phyloP scores from a whole-genome alignment of 2,329 filamentous ascomycete species.

The Aureobasidium leucospermi region DNA sequence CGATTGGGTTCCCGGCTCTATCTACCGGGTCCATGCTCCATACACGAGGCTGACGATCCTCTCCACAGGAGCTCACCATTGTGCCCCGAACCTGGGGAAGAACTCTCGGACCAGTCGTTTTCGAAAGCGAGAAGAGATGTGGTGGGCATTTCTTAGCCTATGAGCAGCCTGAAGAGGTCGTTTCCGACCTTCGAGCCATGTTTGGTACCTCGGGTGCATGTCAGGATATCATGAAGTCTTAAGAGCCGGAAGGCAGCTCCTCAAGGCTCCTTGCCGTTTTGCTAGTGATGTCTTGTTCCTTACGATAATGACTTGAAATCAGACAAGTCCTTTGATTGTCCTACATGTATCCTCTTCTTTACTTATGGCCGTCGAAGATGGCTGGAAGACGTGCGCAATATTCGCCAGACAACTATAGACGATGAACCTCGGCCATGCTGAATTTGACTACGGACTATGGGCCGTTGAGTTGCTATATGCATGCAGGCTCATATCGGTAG shows the following conservation, averaged over 20 bases:
- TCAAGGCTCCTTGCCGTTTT: too few relatives aligned
- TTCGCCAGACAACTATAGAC: too few relatives aligned
- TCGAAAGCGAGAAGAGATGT: slow-evolving; percentile 40
- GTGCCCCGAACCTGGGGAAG: slow-evolving; percentile 49
- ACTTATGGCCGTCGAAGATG: too few relatives aligned
- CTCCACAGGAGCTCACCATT: slow-evolving; percentile 42
- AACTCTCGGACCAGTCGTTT: slow-evolving; percentile 54
- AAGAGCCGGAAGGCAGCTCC: too few relatives aligned
- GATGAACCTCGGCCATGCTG: neutral
- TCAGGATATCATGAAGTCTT: slow-evolving; percentile 15
- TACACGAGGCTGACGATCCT: neutral
- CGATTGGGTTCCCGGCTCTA: neutral
- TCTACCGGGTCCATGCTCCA: neutral
- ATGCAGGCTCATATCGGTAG: neutral
- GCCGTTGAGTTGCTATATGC: neutral
- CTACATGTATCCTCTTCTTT: too few relatives aligned
- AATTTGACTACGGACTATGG: neutral
- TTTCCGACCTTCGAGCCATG: slow-evolving; percentile 47
- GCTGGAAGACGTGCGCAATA: too few relatives aligned
- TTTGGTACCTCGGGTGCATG: slow-evolving; percentile 40
- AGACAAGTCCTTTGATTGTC: too few relatives aligned
- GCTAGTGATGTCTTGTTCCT: too few relatives aligned
- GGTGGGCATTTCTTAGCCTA: slow-evolving; percentile 55
- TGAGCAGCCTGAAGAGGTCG: slow-evolving; percentile 47
- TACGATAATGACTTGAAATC: too few relatives aligned